Evolutionary conservation across 768 basidiomycete genomes (phyloP), one percentile per base, ranked within the genome.

Genomic region (Mycena rosella): DNA sequence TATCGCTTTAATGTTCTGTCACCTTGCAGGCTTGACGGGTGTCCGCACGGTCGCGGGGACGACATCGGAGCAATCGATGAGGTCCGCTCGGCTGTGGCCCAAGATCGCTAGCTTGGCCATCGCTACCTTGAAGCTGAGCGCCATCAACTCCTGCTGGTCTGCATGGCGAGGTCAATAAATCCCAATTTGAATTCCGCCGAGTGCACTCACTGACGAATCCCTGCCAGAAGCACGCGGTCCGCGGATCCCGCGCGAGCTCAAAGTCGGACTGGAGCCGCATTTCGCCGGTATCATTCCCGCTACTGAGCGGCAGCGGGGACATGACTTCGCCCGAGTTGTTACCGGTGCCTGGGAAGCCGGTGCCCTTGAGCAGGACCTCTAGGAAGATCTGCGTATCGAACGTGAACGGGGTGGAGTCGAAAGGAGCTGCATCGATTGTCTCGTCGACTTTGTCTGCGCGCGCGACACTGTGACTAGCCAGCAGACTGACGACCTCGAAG

Each of bases 231-330:
- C 72, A 75, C 38, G 73, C 74, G 15, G 74, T 75, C 22, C 71
- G 45, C 8, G 63, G 27, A 47, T 74, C 73, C 17, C 69, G 70
- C 14, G 75, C 67, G 26, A 78, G 54, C 24, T 56, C 70, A 48
- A 75, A 78, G 72, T 83, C 81, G 55, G 79, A 81, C 68, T 82
- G 78, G 18, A 83, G 77, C 59, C 81, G 79, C 74, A 84, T 76
- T 68, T 81, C 81, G 20, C 82, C 82, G 24, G 67, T 68, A 30
- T 67, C 65, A 18, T 67, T 67, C 3, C 65, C 65, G n/a, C 44
- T 60, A 27, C 49, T 42, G 30, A 20, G 29, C 47, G 65, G 65
- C 15, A 83, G 71, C 9, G 81, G 78, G 1, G 80, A 80, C 34
- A 65, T 26, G 2, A 79, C 78, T 65, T 82, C 79, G 59, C 83